phyloP scores from a whole-genome alignment of 2,329 filamentous ascomycete genomes.

The Colletotrichum gigasporum region DNA sequence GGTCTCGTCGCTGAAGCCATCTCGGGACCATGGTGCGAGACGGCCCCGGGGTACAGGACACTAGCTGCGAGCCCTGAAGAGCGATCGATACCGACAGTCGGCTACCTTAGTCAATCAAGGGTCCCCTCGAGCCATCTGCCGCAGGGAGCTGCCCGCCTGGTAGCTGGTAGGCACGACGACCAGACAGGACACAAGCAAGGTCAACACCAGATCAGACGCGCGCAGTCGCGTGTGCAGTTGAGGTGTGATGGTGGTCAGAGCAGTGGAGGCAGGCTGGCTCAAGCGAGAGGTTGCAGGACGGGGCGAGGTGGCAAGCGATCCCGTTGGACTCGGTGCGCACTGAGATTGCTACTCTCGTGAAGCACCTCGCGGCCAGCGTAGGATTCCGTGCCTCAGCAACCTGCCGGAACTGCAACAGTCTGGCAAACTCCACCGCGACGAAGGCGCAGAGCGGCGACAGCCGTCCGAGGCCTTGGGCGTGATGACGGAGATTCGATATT shows the following conservation, averaged over 20 bases:
- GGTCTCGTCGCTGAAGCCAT: constrained; percentile 7
- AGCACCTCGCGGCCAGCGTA: constrained; percentile 14
- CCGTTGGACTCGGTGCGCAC: background rate
- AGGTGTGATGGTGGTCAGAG: background rate
- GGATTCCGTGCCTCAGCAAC: constrained; percentile 18
- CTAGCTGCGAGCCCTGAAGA: constrained; percentile 18
- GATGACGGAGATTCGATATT: constrained; percentile 17
- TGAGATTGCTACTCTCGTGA: constrained; percentile 1
- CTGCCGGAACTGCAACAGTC: constrained; percentile 4
- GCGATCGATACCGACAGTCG: constrained; percentile 14
- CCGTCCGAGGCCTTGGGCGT: background rate
- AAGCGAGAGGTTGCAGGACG: background rate
- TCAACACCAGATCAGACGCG: background rate
- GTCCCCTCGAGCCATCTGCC: background rate
- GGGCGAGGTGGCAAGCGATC: background rate
- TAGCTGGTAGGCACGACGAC: background rate
- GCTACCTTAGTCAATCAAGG: constrained; percentile 4
- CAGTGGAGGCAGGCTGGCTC: background rate
- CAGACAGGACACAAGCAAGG: background rate
- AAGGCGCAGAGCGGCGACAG: background rate
- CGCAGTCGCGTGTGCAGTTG: background rate
- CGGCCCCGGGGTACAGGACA: constrained; percentile 18
- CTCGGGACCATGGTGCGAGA: constrained; percentile 10
- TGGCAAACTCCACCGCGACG: background rate
- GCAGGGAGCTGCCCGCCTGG: background rate